Conservation (phyloP, 2,329 filamentous ascomycete genomes). For the Colletotrichum tanaceti region DNA sequence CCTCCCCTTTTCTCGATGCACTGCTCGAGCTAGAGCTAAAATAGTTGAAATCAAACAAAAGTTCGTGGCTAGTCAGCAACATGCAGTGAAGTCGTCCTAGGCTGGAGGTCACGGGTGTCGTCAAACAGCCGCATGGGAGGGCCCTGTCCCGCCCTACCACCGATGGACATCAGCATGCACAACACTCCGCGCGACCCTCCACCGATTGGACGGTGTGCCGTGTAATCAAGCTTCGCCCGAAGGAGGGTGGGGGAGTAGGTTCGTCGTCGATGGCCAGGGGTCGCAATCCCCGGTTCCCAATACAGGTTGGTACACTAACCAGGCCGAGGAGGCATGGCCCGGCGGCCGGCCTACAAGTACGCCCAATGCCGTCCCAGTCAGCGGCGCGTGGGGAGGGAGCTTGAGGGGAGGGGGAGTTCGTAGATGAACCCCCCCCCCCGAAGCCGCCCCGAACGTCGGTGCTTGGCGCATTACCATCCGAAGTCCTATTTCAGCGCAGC, state of each 20-base stretch:
- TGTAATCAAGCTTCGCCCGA: background rate
- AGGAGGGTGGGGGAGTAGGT: background rate
- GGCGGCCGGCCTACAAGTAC: no score
- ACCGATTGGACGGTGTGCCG: background rate
- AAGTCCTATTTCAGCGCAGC: background rate
- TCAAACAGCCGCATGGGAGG: constrained; percentile 2
- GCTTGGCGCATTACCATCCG: background rate
- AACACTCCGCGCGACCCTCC: background rate
- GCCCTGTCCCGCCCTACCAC: background rate
- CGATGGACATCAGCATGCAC: background rate
- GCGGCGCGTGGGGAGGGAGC: background rate
- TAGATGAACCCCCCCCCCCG: constrained; percentile 22
- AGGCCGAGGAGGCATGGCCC: background rate
- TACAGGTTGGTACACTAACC: no score
- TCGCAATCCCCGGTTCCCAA: background rate
- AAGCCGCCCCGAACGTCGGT: constrained; percentile 19
- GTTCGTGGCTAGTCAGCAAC: background rate
- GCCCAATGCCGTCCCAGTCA: background rate
- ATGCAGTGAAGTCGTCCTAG: background rate
- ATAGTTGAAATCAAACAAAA: constrained; percentile 14
- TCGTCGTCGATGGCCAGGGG: background rate
- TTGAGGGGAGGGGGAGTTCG: background rate
- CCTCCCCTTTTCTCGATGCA: background rate
- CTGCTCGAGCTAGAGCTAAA: constrained; percentile 9
- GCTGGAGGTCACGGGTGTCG: background rate